Percentiles rank a stretch among this genome's conserved stretches.
phyloP scores from a whole-genome alignment of 257 asterid species.

The Coffea eugenioides region DNA sequence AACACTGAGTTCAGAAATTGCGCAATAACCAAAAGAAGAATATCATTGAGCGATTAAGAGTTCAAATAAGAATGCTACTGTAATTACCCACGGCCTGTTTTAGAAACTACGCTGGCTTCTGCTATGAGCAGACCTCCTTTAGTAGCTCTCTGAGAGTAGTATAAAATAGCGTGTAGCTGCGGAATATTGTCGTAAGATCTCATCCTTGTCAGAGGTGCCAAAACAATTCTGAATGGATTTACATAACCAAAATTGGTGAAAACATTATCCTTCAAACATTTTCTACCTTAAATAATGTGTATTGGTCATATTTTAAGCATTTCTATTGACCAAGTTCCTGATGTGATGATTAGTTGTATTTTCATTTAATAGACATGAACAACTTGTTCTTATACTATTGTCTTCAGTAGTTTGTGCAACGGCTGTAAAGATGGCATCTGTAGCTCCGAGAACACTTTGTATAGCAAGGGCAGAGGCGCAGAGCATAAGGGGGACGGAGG shows the following conservation, averaged over 20 bases:
- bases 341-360: too few relatives aligned
- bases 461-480: too few relatives aligned
- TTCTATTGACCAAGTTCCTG: too few relatives aligned
- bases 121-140: conserved; percentile 47
- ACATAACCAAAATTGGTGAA: neutral
- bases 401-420: too few relatives aligned
- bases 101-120: conserved; percentile 60
- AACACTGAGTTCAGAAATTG: neutral
- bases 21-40: neutral
- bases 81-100: conserved; percentile 44
- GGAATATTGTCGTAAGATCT: conserved; percentile 56
- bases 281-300: neutral
- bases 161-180: conserved; percentile 62
- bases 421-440: too few relatives aligned
- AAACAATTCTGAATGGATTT: conserved; percentile 32
- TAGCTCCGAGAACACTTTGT: too few relatives aligned
- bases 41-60: neutral
- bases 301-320: too few relatives aligned
- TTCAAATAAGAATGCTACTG: neutral
- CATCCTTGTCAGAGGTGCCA: conserved; percentile 47
- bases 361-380: too few relatives aligned
- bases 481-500: too few relatives aligned
- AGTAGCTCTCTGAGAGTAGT: conserved; percentile 63
- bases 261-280: conserved; percentile 13
- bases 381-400: too few relatives aligned